Evolutionary conservation across 1,284 basidiomycete genomes (phyloP).

Genomic region (Anthracocystis setariae): DNA sequence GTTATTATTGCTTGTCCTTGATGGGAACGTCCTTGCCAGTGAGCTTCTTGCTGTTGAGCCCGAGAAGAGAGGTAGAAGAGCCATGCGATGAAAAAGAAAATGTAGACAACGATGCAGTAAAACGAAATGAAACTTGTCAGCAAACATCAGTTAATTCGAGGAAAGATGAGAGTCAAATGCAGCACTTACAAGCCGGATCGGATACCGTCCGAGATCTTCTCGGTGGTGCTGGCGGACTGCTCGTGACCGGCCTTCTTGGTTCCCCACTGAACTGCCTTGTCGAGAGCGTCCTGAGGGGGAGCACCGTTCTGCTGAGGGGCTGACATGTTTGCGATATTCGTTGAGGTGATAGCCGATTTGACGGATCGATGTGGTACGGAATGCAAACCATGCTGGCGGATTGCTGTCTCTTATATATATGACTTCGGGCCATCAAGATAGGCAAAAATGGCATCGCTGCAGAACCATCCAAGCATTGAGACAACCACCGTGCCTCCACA

Average conservation of each 20-base stretch:
- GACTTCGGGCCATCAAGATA: too few relatives aligned
- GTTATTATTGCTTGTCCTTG: slow-evolving; percentile 60
- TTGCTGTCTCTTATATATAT: too few relatives aligned
- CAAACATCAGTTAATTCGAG: neutral
- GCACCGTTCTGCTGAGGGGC: slow-evolving; percentile 37
- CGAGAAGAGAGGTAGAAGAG: neutral
- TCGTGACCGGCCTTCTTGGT: slow-evolving; percentile 49
- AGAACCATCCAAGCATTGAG: too few relatives aligned
- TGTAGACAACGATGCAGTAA: neutral
- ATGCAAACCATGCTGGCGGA: too few relatives aligned
- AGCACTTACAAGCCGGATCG: slow-evolving; percentile 48
- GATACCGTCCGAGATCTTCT: slow-evolving; percentile 61
- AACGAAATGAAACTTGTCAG: too few relatives aligned
- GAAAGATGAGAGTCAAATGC: neutral
- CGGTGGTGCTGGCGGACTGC: slow-evolving; percentile 42
- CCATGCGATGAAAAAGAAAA: too few relatives aligned
- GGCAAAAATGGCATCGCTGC: too few relatives aligned
- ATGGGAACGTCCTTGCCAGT: slow-evolving; percentile 60
- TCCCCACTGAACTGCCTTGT: slow-evolving; percentile 50
- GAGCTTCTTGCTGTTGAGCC: slow-evolving; percentile 51
- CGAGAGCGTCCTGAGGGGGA: slow-evolving; percentile 55
- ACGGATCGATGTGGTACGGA: too few relatives aligned
- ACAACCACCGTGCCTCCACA: too few relatives aligned
- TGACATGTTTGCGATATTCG: slow-evolving; percentile 19
- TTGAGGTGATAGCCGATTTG: too few relatives aligned